A percentile compares a stretch with the other conserved stretches of the same genome.
These are phyloP conservation scores for Macadamia tetraphylla DNA, from an alignment of 164 flowering plant species.

Conservation along the genomic window DNA sequence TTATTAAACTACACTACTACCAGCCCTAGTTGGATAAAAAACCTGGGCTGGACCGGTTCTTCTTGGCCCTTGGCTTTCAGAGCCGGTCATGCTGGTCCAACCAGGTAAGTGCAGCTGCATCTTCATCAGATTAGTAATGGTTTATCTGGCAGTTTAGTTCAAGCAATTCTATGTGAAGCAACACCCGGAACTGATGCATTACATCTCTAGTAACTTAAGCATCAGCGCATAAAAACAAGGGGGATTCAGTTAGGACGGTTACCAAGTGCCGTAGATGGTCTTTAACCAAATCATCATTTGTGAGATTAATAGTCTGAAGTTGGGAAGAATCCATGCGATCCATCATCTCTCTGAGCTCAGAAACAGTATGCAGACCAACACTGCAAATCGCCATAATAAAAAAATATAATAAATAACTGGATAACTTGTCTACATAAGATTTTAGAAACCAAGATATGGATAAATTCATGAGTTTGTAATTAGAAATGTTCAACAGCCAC, in stretches of 20 bases:
- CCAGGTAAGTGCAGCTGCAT: too few species aligned
- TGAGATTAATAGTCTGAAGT: slow-evolving; percentile 64
- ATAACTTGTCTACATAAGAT: neutral
- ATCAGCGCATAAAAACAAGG: neutral
- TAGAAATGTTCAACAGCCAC: neutral
- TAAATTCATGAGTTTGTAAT: neutral
- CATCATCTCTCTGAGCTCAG: slow-evolving; percentile 66
- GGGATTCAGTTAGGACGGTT: slow-evolving; percentile 11
- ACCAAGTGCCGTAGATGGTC: slow-evolving; percentile 96
- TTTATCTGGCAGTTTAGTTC: too few species aligned
- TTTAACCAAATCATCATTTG: slow-evolving; percentile 81
- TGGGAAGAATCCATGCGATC: slow-evolving; percentile 64
- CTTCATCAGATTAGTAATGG: too few species aligned
- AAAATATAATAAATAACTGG: neutral
- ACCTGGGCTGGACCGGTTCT: too few species aligned
- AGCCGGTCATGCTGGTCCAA: too few species aligned
- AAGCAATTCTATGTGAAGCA: neutral
- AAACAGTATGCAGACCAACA: slow-evolving; percentile 78
- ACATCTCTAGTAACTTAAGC: neutral
- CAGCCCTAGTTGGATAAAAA: too few species aligned
- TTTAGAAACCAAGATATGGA: neutral
- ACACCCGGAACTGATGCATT: neutral
- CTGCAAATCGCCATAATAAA: slow-evolving; percentile 36
- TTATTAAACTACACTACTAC: too few species aligned
- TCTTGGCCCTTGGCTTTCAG: too few species aligned